phyloP scores from a whole-genome alignment of 257 asterid genomes.

The Solanum chmielewskii region DNA sequence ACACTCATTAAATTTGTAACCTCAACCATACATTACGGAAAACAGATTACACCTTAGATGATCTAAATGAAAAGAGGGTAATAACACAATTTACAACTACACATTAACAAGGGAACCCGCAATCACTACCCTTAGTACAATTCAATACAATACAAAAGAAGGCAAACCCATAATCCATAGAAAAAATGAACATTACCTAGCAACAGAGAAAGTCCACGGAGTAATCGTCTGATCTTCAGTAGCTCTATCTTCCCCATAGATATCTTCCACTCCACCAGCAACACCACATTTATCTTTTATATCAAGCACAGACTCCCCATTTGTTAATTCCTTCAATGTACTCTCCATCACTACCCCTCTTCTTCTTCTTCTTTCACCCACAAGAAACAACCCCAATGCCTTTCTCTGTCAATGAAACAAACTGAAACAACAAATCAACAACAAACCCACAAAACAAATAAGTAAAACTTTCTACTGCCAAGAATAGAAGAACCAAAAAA shows the following conservation, averaged over 20 bases:
- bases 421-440: slow-evolving; percentile 10
- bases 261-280: slow-evolving; percentile 76
- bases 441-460: neutral
- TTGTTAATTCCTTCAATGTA: slow-evolving; percentile 37
- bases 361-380: slow-evolving; percentile 18
- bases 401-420: slow-evolving; percentile 42
- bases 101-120: neutral
- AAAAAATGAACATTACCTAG: slow-evolving; percentile 45
- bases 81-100: neutral
- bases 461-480: neutral
- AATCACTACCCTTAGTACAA: neutral
- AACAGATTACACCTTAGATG: neutral
- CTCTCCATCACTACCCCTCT: slow-evolving; percentile 37
- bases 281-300: slow-evolving; percentile 48
- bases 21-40: neutral
- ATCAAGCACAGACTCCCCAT: slow-evolving; percentile 59
- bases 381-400: slow-evolving; percentile 15
- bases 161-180: neutral
- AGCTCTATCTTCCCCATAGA: slow-evolving; percentile 88
- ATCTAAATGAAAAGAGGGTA: neutral
- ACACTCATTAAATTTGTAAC: neutral
- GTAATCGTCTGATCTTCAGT: slow-evolving; percentile 71
- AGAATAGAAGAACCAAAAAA: neutral
- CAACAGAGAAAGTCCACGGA: slow-evolving; percentile 78
- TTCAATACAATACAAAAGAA: neutral